Percentiles rank a stretch among this genome's conserved stretches.
These are phyloP conservation scores for Linanthus parryae DNA, from an alignment of 148 eudicot species.

Conservation along the genomic window DNA sequence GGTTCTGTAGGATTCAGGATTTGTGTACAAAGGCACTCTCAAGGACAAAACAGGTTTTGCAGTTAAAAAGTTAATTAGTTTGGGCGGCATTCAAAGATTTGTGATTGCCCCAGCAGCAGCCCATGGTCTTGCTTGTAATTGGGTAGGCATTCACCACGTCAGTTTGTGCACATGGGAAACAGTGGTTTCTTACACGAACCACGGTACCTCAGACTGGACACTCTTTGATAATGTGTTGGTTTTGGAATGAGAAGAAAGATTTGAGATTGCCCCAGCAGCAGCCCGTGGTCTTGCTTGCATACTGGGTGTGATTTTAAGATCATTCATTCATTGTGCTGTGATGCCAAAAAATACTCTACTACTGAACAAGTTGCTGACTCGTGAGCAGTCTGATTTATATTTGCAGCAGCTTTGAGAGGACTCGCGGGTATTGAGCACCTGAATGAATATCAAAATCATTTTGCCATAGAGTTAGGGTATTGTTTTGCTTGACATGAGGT, in stretches of 20 bases:
- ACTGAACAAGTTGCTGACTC: constrained; percentile 63
- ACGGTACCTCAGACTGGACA: constrained; percentile 54
- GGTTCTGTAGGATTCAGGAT: too few relatives aligned
- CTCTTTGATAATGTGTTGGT: constrained; percentile 57
- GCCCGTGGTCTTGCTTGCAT: constrained; percentile 78
- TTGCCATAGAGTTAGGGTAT: constrained; percentile 77
- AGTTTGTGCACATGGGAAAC: constrained; percentile 60
- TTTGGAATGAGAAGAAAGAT: constrained; percentile 75
- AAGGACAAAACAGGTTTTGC: too few relatives aligned
- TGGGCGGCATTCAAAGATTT: too few relatives aligned
- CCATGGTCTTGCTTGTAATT: too few relatives aligned
- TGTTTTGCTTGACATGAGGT: constrained; percentile 64
- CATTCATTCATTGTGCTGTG: constrained; percentile 63
- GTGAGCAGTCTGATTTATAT: constrained; percentile 53
- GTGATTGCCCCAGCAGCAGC: too few relatives aligned
- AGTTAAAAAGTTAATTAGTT: too few relatives aligned
- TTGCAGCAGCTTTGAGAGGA: constrained; percentile 88
- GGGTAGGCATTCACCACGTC: constrained; percentile 67
- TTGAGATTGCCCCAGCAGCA: constrained; percentile 54
- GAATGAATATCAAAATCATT: constrained; percentile 58
- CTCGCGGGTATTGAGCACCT: constrained; percentile 74
- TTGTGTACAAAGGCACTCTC: too few relatives aligned
- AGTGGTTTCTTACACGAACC: constrained; percentile 76
- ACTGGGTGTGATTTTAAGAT: constrained; percentile 60
- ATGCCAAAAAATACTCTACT: constrained; percentile 57